phyloP scores from a whole-genome alignment of 2,329 filamentous ascomycete species.

The Curvularia verruculosa region DNA sequence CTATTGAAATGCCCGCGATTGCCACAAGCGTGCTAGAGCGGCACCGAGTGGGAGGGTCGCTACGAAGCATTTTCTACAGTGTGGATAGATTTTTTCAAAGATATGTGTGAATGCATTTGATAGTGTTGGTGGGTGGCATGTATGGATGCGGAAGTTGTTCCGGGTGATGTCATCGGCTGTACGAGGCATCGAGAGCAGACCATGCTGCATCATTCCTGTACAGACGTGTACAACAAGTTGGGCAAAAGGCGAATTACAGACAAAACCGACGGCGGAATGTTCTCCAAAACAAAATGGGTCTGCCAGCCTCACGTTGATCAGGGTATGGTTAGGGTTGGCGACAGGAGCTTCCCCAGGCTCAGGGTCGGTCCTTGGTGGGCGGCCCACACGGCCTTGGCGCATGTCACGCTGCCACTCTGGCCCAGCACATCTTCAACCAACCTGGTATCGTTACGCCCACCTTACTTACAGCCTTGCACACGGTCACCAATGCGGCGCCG shows the following conservation, averaged over 20 bases:
- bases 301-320: not conserved
- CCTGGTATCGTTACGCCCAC: not conserved
- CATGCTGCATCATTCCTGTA: not conserved
- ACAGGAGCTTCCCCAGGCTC: not conserved
- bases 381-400: not conserved
- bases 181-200: not conserved
- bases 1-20: constrained; percentile 24
- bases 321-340: not conserved
- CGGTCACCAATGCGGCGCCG: constrained; percentile 28
- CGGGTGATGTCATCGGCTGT: not conserved
- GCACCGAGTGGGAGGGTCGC: not conserved
- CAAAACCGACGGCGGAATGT: not conserved
- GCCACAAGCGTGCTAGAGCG: not conserved
- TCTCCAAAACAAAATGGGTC: not conserved
- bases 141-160: not conserved
- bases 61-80: not conserved
- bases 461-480: not conserved
- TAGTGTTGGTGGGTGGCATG: no score
- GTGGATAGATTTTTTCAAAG: not conserved
- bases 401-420: not conserved
- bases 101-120: not conserved
- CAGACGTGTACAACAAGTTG: not conserved
- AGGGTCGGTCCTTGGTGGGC: constrained; percentile 2
- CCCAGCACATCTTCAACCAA: not conserved
- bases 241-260: not conserved